Evolutionary conservation across 2,329 filamentous ascomycete genomes (phyloP).

Genomic region (Cephalotrichum gorgonifer): DNA sequence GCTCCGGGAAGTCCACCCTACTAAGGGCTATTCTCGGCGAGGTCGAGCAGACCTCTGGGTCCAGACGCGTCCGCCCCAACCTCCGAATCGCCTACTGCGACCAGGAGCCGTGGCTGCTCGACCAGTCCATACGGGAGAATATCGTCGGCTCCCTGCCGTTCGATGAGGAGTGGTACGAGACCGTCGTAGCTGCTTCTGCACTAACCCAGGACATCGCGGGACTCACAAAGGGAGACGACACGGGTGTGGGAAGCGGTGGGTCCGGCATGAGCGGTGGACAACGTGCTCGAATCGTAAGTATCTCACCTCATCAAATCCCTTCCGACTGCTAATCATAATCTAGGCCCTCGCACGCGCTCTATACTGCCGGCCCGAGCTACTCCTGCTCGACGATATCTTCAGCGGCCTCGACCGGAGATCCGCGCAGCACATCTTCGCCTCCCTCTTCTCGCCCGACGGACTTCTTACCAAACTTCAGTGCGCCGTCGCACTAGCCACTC

Average conservation of each 20-base stretch:
- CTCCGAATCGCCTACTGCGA: conserved; percentile 15
- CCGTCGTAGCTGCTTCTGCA: conserved; percentile 22
- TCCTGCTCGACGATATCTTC: conserved; percentile 27
- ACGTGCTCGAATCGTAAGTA: conserved; percentile 16
- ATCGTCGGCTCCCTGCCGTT: conserved; percentile 23
- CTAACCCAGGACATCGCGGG: conserved; percentile 18
- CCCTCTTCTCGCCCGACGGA: conserved; percentile 16
- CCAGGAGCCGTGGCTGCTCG: conserved; percentile 21
- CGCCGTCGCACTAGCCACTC: not conserved
- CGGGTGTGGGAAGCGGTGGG: conserved; percentile 27
- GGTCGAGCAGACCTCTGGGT: conserved; percentile 12
- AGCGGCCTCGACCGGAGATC: conserved; percentile 26
- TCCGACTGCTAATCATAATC: not conserved
- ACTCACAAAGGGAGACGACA: conserved; percentile 23
- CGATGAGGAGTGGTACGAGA: conserved; percentile 20
- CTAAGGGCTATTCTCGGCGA: conserved; percentile 28
- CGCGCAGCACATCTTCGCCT: conserved; percentile 17
- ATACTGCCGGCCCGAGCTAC: conserved; percentile 20
- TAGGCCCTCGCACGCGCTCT: conserved; percentile 26
- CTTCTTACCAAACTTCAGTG: conserved; percentile 10
- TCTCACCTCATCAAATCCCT: not conserved
- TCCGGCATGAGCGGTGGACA: conserved; percentile 33
- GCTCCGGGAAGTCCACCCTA: conserved; percentile 32
- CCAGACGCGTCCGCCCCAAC: conserved; percentile 4
- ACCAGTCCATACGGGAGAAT: conserved; percentile 24